Conservation (phyloP, 495 filamentous ascomycete species). For the Podospora conica region DNA sequence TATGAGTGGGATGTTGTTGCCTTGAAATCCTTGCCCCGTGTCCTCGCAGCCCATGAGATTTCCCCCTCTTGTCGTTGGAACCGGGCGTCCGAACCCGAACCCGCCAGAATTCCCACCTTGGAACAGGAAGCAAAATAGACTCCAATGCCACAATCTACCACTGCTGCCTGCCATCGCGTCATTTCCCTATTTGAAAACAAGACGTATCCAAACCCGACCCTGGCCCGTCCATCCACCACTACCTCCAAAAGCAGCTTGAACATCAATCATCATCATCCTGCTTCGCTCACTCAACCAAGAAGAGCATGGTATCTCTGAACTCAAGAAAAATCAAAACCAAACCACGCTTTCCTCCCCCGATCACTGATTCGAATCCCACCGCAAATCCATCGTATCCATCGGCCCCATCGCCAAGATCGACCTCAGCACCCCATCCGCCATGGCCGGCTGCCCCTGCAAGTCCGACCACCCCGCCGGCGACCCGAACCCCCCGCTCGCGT, state of each 20-base stretch:
- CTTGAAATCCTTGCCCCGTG: background rate
- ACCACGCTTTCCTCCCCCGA: background rate
- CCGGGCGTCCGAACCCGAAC: too few species aligned
- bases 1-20: background rate
- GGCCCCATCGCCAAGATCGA: conserved; percentile 42
- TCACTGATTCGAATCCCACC: conserved; percentile 23
- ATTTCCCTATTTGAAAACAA: background rate
- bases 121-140: background rate
- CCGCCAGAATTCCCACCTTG: background rate
- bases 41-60: background rate
- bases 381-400: conserved; percentile 40
- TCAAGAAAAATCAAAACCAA: background rate
- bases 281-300: background rate
- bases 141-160: background rate
- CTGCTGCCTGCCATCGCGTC: background rate
- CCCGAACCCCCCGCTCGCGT: conserved; percentile 24
- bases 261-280: background rate
- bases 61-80: background rate
- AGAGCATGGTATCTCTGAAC: conserved; percentile 25
- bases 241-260: background rate
- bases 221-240: background rate
- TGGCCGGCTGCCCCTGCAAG: conserved; percentile 30
- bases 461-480: conserved; percentile 36
- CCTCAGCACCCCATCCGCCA: conserved; percentile 45
- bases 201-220: background rate